A percentile compares a stretch with the other conserved stretches of the same genome.
Conservation (phyloP, 1,284 basidiomycete genomes). For the Melampsora larici-populina region DNA sequence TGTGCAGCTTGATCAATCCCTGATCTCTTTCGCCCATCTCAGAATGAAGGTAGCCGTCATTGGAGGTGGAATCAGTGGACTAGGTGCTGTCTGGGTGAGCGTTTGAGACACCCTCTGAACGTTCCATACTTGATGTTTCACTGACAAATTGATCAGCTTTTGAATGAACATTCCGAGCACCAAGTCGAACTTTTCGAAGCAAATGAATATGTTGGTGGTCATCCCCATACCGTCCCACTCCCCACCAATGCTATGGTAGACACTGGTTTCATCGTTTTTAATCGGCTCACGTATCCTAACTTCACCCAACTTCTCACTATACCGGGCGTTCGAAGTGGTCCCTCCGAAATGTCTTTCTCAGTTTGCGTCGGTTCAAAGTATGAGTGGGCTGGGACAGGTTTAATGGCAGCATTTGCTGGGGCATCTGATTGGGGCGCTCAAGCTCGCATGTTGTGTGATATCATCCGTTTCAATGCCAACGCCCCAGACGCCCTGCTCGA, state of each 20-base stretch:
- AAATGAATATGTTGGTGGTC: conserved; percentile 67
- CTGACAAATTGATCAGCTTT: too few species aligned
- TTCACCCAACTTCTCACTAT: conserved; percentile 68
- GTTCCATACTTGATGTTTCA: too few species aligned
- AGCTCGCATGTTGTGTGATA: conserved; percentile 74
- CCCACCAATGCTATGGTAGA: conserved; percentile 51
- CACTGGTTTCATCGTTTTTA: too few species aligned
- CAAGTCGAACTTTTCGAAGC: conserved; percentile 76
- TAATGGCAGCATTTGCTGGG: too few species aligned
- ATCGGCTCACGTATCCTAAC: conserved; percentile 75
- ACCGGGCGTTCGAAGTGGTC: conserved; percentile 60
- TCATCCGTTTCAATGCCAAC: conserved; percentile 72
- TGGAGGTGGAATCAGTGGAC: too few species aligned
- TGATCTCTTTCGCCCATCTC: too few species aligned
- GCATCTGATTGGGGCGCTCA: conserved; percentile 58
- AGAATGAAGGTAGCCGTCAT: too few species aligned
- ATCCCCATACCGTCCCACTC: conserved; percentile 72
- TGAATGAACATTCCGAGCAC: too few species aligned
- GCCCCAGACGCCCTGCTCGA: conserved; percentile 56
- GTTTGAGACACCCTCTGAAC: too few species aligned
- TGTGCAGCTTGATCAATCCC: too few species aligned
- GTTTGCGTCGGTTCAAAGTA: conserved; percentile 64
- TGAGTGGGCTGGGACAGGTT: conserved; percentile 74
- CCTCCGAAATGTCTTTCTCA: conserved; percentile 74
- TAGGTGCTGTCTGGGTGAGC: too few species aligned